Evolutionary conservation across 1,284 basidiomycete genomes (phyloP).

Genomic region (Lentinus polychrous): DNA sequence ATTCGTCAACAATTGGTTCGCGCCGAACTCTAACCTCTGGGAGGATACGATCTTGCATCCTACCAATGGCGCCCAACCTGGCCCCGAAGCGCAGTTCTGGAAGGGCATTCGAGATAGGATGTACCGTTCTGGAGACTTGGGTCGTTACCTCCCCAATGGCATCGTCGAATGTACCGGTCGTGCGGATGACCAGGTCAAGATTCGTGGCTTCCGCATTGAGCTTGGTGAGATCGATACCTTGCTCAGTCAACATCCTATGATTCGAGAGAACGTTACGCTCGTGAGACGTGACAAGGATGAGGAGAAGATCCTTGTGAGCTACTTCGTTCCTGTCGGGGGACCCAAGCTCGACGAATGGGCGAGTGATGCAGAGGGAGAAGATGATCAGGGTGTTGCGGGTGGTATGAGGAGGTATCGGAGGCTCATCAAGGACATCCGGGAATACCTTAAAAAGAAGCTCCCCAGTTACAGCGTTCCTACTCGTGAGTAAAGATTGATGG

Average conservation of each 20-base stretch:
- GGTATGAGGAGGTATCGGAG: constrained; percentile 80
- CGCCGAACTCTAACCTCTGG: constrained; percentile 41
- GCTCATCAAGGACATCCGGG: constrained; percentile 90
- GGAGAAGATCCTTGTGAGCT: constrained; percentile 97
- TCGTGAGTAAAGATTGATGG: constrained; percentile 36
- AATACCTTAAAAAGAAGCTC: constrained; percentile 95
- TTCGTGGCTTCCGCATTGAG: constrained; percentile 98
- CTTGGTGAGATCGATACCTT: constrained; percentile 98
- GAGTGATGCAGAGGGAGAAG: constrained; percentile 65
- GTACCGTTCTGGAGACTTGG: constrained; percentile 97
- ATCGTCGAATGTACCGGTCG: constrained; percentile 96
- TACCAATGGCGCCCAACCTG: constrained; percentile 38
- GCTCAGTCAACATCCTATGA: constrained; percentile 87
- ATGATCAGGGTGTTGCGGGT: constrained; percentile 52
- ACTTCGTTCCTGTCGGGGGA: constrained; percentile 90
- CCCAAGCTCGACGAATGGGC: constrained; percentile 68
- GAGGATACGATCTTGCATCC: constrained; percentile 71
- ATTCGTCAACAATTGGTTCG: constrained; percentile 93
- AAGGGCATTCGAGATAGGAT: constrained; percentile 97
- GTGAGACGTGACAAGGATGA: constrained; percentile 98
- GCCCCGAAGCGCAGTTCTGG: constrained; percentile 79
- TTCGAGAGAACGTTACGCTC: constrained; percentile 95
- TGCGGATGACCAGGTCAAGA: constrained; percentile 99
- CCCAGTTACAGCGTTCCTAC: constrained; percentile 91
- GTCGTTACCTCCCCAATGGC: constrained; percentile 90